Conservation (phyloP, 345 rosid species). For the Geranium rotundifolium region DNA sequence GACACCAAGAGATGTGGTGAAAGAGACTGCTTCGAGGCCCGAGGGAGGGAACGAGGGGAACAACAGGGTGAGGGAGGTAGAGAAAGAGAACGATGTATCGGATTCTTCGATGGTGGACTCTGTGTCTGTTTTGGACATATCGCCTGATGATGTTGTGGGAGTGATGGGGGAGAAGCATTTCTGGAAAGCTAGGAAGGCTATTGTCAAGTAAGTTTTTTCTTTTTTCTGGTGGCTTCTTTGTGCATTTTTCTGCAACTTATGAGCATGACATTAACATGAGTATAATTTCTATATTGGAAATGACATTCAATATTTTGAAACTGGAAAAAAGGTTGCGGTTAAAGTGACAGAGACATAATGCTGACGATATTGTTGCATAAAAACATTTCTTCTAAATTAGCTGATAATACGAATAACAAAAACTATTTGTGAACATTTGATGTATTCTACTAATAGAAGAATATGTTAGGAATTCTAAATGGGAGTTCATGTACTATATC, state of each 20-base stretch:
- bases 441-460: too few species aligned
- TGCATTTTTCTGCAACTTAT: slow-evolving; percentile 4
- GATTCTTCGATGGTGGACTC: slow-evolving; percentile 25
- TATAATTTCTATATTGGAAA: not conserved
- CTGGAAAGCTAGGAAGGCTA: slow-evolving; percentile 51
- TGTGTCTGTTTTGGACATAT: slow-evolving; percentile 24
- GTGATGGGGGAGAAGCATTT: slow-evolving; percentile 54
- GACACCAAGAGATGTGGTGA: too few species aligned
- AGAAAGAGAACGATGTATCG: slow-evolving; percentile 12
- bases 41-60: not conserved
- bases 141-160: slow-evolving; percentile 48
- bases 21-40: too few species aligned
- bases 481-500: too few species aligned
- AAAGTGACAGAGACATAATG: too few species aligned
- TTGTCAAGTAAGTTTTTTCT: slow-evolving; percentile 46
- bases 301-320: not conserved
- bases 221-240: slow-evolving; percentile 1
- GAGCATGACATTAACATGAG: not conserved
- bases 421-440: too few species aligned
- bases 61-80: not conserved
- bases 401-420: too few species aligned
- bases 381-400: too few species aligned
- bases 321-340: too few species aligned
- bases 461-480: too few species aligned
- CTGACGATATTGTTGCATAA: too few species aligned